Evolutionary conservation across 345 rosid species (phyloP), one percentile per base, ranked within the genome.

Genomic region (Pseudoturritis turrita): DNA sequence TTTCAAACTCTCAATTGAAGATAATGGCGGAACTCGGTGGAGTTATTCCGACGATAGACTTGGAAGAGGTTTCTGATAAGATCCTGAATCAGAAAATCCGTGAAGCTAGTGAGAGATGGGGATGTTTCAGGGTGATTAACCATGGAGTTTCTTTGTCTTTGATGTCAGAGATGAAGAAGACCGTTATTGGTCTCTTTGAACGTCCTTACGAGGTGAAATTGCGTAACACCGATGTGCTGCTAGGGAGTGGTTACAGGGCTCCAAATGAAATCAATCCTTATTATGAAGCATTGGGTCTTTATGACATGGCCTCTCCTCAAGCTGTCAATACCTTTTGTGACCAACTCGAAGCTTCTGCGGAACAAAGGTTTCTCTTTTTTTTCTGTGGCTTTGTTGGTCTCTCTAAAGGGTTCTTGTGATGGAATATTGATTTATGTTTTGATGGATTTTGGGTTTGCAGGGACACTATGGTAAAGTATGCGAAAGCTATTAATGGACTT

Each of bases 241-340:
- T 87, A 1, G 92, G 97, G 17, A 88, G 96, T 62, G 97, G 98
- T 23, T 89, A 90, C 83, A 28, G 80, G 43, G 85, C 87, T 3
- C 88, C 89, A 0, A 71, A 49, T 39, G 52, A 72, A 18, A 65
- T 22, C 65, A 93, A 93, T 68, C 98, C 97, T 52, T 89, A 86
- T 25, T 93, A 90, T 41, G 97, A 93, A 60, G 87, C 97, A 5
- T 74, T 90, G 25, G 96, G 98, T 39, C 88, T 93, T 33, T 90
- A 80, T 68, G 90, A 87, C 60, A 70, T 86, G 81, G 85, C 86
- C 35, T 86, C 89, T 35, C 62, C 88, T 52, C 79, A 78, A 57
- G 89, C 94, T 36, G 86, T 93, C 10, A 57, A 72, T 22, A 31
- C 63, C 52, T 94, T 94, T 54, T 91, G 89, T 77, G 83, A 86